phyloP scores from a whole-genome alignment of 208 protist genomes.

The Angomonas ambiguus region DNA sequence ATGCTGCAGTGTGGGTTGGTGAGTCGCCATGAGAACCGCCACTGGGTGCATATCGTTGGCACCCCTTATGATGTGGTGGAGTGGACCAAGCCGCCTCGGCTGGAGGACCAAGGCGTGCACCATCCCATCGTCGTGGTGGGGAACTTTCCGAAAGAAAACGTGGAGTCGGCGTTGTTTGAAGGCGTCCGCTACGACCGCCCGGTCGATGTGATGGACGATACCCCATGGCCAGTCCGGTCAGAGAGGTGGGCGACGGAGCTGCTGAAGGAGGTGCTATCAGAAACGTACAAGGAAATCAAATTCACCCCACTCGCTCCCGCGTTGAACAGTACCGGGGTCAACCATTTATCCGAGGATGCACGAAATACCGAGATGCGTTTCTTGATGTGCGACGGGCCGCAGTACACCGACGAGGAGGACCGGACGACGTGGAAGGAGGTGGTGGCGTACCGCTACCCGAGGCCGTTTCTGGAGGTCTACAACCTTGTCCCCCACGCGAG shows the following conservation, averaged over 20 bases:
- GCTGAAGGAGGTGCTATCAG: slow-evolving; percentile 31
- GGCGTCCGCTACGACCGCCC: slow-evolving; percentile 45
- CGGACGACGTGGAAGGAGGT: slow-evolving; percentile 81
- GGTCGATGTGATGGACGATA: slow-evolving; percentile 33
- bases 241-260: slow-evolving; percentile 79
- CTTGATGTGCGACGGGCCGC: slow-evolving; percentile 52
- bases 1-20: slow-evolving; percentile 69
- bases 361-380: slow-evolving; percentile 46
- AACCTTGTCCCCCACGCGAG: slow-evolving; percentile 79
- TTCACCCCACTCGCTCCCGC: slow-evolving; percentile 48
- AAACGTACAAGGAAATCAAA: slow-evolving; percentile 34
- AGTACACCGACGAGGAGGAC: slow-evolving; percentile 52
- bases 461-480: slow-evolving; percentile 50
- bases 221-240: slow-evolving; percentile 35
- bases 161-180: slow-evolving; percentile 28
- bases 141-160: slow-evolving; percentile 29
- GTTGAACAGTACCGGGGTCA: slow-evolving; percentile 4
- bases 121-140: slow-evolving; percentile 36
- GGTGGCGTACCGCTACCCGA: slow-evolving; percentile 52
- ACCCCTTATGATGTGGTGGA: slow-evolving; percentile 77
- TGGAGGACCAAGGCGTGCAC: slow-evolving; percentile 48
- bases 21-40: slow-evolving; percentile 46
- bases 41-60: slow-evolving; percentile 83
- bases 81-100: slow-evolving; percentile 42
- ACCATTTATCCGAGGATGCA: slow-evolving; percentile 4